Evolutionary conservation across 2,329 filamentous ascomycete species (phyloP).

Genomic region (Aplosporella prunicola): DNA sequence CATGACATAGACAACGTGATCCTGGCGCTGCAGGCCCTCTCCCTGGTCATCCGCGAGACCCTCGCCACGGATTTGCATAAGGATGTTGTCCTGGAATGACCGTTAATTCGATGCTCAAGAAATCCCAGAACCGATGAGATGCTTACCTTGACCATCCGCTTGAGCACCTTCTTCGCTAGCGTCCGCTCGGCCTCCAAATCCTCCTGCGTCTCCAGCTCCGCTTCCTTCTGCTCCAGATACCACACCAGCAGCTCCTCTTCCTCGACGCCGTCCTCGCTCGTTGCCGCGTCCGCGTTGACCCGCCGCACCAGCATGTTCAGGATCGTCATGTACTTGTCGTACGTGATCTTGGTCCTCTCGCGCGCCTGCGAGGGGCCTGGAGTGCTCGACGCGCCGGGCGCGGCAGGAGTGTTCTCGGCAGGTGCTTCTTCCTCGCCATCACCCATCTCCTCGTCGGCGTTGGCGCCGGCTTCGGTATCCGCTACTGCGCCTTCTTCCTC

Average conservation of each 20-base stretch:
- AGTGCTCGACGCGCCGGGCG: slow-evolving; percentile 33
- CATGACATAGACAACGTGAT: slow-evolving; percentile 67
- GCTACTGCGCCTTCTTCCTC: slow-evolving; percentile 55
- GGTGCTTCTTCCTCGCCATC: slow-evolving; percentile 25
- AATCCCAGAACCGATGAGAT: slow-evolving; percentile 5
- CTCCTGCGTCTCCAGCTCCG: slow-evolving; percentile 69
- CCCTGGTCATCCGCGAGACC: slow-evolving; percentile 74
- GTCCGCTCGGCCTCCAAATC: slow-evolving; percentile 67
- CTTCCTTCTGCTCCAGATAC: slow-evolving; percentile 89
- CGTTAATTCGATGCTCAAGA: too few species aligned
- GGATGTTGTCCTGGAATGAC: slow-evolving; percentile 49
- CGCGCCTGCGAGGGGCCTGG: slow-evolving; percentile 20
- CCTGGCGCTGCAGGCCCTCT: slow-evolving; percentile 41
- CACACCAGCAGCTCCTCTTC: slow-evolving; percentile 73
- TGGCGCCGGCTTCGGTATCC: slow-evolving; percentile 42
- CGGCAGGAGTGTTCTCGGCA: slow-evolving; percentile 18
- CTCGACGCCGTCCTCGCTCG: slow-evolving; percentile 71
- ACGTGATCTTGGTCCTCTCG: slow-evolving; percentile 79
- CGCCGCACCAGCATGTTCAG: slow-evolving; percentile 75
- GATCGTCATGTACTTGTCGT: slow-evolving; percentile 89
- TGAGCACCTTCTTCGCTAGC: slow-evolving; percentile 75
- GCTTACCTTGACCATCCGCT: slow-evolving; percentile 88
- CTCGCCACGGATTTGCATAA: slow-evolving; percentile 62
- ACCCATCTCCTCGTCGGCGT: slow-evolving; percentile 22
- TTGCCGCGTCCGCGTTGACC: slow-evolving; percentile 71